These are phyloP conservation scores for Paraurostyla sp. DNA, from an alignment of 73 alveolate genomes.

Conservation along the genomic window DNA sequence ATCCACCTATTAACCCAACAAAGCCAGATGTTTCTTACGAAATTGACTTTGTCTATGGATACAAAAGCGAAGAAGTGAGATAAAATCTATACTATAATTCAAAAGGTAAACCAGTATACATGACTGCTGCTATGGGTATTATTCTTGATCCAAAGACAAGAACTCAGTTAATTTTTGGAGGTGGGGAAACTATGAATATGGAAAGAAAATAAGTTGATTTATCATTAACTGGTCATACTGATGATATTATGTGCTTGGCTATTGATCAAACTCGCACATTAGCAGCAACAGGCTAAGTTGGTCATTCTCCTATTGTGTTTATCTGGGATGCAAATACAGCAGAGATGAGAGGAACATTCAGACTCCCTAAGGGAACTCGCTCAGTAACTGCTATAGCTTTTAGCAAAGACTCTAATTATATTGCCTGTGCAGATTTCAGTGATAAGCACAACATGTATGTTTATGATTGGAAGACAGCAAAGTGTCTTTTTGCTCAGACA, in stretches of 20 bases:
- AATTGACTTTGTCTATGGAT: conserved; percentile 96
- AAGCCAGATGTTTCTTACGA: conserved; percentile 86
- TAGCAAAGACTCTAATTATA: conserved; percentile 83
- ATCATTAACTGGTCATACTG: conserved; percentile 86
- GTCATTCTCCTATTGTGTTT: conserved; percentile 88
- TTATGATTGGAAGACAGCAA: conserved; percentile 84
- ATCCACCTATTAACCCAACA: conserved; percentile 61
- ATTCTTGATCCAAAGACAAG: conserved; percentile 79
- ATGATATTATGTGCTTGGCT: conserved; percentile 92
- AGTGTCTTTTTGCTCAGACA: conserved; percentile 68
- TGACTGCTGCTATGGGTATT: conserved; percentile 96
- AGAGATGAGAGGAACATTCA: conserved; percentile 75
- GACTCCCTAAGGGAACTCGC: conserved; percentile 82
- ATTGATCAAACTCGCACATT: conserved; percentile 78
- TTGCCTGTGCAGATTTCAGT: conserved; percentile 88
- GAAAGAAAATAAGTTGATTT: conserved; percentile 6
- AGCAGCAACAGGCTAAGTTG: conserved; percentile 96
- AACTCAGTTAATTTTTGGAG: conserved; percentile 86
- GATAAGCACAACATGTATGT: conserved; percentile 93
- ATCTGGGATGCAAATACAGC: conserved; percentile 91
- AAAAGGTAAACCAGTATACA: conserved; percentile 82
- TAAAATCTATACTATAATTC: conserved; percentile 85
- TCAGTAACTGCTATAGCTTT: conserved; percentile 91
- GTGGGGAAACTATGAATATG: conserved; percentile 67
- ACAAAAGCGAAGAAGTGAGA: conserved; percentile 92